Evolutionary conservation across 2,329 filamentous ascomycete genomes (phyloP), one percentile per base, ranked within the genome.

Genomic region (Neoascochyta sp.): DNA sequence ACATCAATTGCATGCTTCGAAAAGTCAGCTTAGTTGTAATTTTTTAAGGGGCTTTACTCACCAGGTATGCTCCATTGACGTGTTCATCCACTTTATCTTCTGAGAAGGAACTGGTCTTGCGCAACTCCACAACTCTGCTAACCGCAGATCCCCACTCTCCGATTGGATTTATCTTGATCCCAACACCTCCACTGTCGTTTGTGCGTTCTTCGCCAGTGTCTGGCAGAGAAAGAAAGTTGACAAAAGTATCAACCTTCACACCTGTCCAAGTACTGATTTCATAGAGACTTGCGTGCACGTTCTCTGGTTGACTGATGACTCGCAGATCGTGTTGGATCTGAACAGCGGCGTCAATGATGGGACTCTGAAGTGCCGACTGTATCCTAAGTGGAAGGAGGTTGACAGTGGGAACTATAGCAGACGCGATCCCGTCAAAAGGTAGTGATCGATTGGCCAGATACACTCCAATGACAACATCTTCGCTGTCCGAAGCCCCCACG

Each of bases 371-470:
- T 12, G 22, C 64, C 41, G 5, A 58, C 16, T 44, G 53, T 2
- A 92, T 73, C 8, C 71, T 70, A 0, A 95, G 62, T 0, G 88
- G 87, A 2, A 94, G 72, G 4, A 95, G 70, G 44, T 84, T 89
- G 12, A 95, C 70, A 0, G 86, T 92, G 0, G 89, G 88, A 17
- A 78, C 80, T 0, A 73, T 46, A 2, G 75, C 64, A 0, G 67
- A 54, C 2, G 75, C 65, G 1, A 78, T 55, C 3, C 71, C 65
- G 3, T 72, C 64, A 7, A 72, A 61, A 13, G 68, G 65, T 8
- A 74, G 67, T 0, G 74, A 71, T 29, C 87, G 76, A 56, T 93
- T 94, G 22, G 87, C 85, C 7, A 94, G 74, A 58, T 95, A 95
- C 13, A 95, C 63, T 2, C 88, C 89, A 28, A 95, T 72, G 0